A percentile compares a stretch with the other conserved stretches of the same genome.
Evolutionary conservation across 257 asterid genomes (phyloP).

Genomic region (Fraxinus excelsior): DNA sequence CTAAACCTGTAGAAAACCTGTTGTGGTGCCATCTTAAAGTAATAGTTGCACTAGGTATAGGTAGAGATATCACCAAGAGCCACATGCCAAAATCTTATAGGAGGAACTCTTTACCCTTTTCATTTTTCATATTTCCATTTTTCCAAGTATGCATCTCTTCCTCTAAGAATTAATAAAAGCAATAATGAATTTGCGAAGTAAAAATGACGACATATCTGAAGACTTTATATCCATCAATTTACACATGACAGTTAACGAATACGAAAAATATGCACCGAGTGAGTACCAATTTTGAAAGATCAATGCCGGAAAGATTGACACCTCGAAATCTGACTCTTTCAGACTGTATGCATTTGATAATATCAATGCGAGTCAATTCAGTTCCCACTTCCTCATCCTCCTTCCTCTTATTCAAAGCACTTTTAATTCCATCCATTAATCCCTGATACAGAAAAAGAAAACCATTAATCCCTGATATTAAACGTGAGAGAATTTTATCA

Average conservation of each 20-base stretch:
- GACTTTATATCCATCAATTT: constrained; percentile 3
- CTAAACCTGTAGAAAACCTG: not conserved
- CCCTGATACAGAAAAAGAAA: constrained; percentile 47
- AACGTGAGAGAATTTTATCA: constrained; percentile 16
- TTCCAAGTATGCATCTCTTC: not conserved
- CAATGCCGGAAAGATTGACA: constrained; percentile 88
- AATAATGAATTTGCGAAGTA: not conserved
- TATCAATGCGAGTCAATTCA: constrained; percentile 85
- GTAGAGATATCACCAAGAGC: not conserved
- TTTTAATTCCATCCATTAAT: constrained; percentile 65
- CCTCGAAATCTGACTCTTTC: constrained; percentile 92
- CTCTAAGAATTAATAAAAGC: not conserved
- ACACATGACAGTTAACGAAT: constrained; percentile 16
- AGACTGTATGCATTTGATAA: constrained; percentile 91
- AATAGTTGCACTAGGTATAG: not conserved
- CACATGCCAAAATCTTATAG: not conserved
- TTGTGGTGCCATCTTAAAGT: constrained; percentile 16
- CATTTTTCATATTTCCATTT: not conserved
- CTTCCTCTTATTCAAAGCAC: constrained; percentile 56
- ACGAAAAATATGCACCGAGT: constrained; percentile 20
- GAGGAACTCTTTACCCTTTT: not conserved
- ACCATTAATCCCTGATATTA: constrained; percentile 65
- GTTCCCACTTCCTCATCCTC: constrained; percentile 79
- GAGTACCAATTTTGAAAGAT: constrained; percentile 85
- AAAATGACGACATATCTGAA: not conserved